These are phyloP conservation scores for Phallus indusiatus DNA, from an alignment of 768 basidiomycete species.

Conservation along the genomic window DNA sequence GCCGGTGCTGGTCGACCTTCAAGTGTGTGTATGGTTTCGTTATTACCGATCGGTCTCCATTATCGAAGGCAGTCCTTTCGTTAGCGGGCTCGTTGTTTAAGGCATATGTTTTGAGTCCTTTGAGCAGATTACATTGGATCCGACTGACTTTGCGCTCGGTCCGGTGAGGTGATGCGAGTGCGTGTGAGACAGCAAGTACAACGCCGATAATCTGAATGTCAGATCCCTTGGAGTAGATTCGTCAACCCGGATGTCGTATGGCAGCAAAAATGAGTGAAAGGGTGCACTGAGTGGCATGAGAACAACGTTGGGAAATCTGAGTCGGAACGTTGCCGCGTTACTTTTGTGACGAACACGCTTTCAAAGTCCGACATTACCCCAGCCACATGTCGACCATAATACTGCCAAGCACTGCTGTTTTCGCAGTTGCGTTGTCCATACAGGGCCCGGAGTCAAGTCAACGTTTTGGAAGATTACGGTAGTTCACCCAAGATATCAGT, in stretches of 20 bases:
- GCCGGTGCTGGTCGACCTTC: constrained; percentile 47
- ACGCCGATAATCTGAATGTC: constrained; percentile 20
- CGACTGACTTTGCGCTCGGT: constrained; percentile 66
- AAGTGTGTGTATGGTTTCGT: constrained; percentile 59
- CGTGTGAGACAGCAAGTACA: constrained; percentile 82
- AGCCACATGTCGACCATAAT: too few species aligned
- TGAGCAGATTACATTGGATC: constrained; percentile 66
- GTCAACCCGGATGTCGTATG: constrained; percentile 83
- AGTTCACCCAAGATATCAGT: too few species aligned
- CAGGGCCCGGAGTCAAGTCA: too few species aligned
- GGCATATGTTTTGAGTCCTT: constrained; percentile 84
- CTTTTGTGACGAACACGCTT: too few species aligned
- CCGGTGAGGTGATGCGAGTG: constrained; percentile 84
- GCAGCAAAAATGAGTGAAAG: constrained; percentile 63
- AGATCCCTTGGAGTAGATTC: constrained; percentile 52
- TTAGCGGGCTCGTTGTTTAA: constrained; percentile 61
- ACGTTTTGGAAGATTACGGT: too few species aligned
- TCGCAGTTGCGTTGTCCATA: too few species aligned
- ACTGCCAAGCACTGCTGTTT: too few species aligned
- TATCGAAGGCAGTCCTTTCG: constrained; percentile 51
- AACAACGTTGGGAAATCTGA: background rate
- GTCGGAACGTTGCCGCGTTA: too few species aligned
- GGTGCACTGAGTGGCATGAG: constrained; percentile 71
- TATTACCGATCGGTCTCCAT: constrained; percentile 40
- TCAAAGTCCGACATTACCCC: too few species aligned